Conservation (phyloP, 179 eudicot genomes). For the Silene noctiflora region DNA sequence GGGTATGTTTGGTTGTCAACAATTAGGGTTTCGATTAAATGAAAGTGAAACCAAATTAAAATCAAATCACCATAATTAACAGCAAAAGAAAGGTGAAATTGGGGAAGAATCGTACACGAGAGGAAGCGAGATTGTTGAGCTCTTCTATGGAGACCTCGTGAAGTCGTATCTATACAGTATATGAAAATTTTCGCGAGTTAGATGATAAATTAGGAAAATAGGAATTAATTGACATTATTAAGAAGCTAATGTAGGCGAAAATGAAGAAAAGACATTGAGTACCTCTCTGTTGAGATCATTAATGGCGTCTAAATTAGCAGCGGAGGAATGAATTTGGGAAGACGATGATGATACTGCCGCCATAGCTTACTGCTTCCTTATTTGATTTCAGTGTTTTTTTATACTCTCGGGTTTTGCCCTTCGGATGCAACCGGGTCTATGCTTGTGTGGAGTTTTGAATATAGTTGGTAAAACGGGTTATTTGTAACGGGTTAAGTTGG, state of each 20-base stretch:
- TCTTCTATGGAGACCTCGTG: slow-evolving; percentile 59
- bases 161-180: slow-evolving; percentile 36
- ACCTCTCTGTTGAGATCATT: slow-evolving; percentile 19
- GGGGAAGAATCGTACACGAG: slow-evolving; percentile 34
- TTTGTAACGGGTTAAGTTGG: too few relatives aligned
- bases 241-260: not conserved
- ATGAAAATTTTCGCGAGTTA: not conserved
- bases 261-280: not conserved
- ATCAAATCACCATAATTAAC: not conserved
- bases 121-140: slow-evolving; percentile 41
- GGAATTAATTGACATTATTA: not conserved
- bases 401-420: too few relatives aligned
- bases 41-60: not conserved
- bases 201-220: not conserved
- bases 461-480: too few relatives aligned
- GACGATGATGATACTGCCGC: slow-evolving; percentile 26
- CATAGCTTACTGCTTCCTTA: slow-evolving; percentile 10
- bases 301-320: slow-evolving; percentile 8
- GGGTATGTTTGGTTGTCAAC: not conserved
- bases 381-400: not conserved
- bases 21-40: not conserved
- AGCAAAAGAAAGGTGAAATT: not conserved
- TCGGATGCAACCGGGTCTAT: too few relatives aligned
- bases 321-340: slow-evolving; percentile 14
- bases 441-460: too few relatives aligned